A percentile compares a stretch with the other conserved stretches of the same genome.
Conservation (phyloP, 768 basidiomycete genomes). For the Asterophora parasitica region DNA sequence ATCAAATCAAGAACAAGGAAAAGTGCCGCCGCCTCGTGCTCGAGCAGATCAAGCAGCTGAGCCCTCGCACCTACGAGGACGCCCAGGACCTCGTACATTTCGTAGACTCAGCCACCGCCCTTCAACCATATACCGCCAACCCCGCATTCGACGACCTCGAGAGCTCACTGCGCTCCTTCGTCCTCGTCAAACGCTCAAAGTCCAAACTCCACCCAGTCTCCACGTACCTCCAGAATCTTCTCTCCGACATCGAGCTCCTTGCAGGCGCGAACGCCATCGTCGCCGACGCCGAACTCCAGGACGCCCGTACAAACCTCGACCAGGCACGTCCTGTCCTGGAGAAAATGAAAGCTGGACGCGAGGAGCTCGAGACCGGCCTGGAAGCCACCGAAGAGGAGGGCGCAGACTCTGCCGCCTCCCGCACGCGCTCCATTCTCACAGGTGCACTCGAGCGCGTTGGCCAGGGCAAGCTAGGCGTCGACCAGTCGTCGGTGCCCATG, state of each 20-base stretch:
- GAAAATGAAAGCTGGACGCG: conserved; percentile 73
- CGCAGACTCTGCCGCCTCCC: conserved; percentile 44
- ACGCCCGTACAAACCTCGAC: conserved; percentile 65
- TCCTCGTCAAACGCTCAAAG: conserved; percentile 92
- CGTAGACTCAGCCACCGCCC: conserved; percentile 83
- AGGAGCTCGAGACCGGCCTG: conserved; percentile 72
- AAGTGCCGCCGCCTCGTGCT: conserved; percentile 84
- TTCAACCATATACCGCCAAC: conserved; percentile 60
- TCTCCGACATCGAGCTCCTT: conserved; percentile 85
- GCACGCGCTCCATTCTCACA: conserved; percentile 55
- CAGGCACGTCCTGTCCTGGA: conserved; percentile 78
- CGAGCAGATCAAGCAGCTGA: conserved; percentile 90
- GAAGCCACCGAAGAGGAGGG: conserved; percentile 77
- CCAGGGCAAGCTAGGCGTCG: conserved; percentile 65
- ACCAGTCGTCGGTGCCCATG: conserved; percentile 41
- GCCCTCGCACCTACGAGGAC: conserved; percentile 89
- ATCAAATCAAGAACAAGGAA: conserved; percentile 92
- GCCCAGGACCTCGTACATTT: conserved; percentile 95
- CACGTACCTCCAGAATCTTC: conserved; percentile 87
- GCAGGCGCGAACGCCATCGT: conserved; percentile 81
- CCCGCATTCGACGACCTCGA: conserved; percentile 86
- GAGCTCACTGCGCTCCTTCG: conserved; percentile 86
- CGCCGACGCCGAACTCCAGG: conserved; percentile 72
- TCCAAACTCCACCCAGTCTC: conserved; percentile 93
- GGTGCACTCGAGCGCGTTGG: conserved; percentile 74